Evolutionary conservation across 257 asterid genomes (phyloP).

Genomic region (Ilex asprella): DNA sequence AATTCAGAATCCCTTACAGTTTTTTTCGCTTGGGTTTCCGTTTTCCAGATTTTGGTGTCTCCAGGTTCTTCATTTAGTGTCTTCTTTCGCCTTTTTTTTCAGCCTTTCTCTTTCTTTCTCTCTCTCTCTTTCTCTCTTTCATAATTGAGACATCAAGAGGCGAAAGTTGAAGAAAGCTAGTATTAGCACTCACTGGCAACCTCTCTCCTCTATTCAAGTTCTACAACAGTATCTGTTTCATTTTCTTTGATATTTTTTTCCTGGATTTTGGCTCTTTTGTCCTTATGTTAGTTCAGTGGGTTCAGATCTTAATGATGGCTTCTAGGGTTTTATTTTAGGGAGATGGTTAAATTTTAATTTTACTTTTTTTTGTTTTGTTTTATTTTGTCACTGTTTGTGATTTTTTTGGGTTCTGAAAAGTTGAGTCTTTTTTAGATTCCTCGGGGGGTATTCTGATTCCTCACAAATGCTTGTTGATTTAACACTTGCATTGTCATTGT

Average conservation of each 20-base stretch:
- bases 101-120: neutral
- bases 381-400: conserved; percentile 15
- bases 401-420: conserved; percentile 27
- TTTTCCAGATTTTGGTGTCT: conserved; percentile 38
- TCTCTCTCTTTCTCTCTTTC: conserved; percentile 4
- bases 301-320: conserved; percentile 34
- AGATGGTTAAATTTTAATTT: conserved; percentile 6
- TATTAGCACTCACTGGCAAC: neutral
- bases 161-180: conserved; percentile 8
- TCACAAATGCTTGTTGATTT: conserved; percentile 50
- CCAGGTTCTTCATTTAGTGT: conserved; percentile 20
- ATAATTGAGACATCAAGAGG: conserved; percentile 8
- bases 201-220: neutral
- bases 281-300: conserved; percentile 11
- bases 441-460: conserved; percentile 77
- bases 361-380: neutral
- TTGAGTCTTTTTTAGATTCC: conserved; percentile 61
- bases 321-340: conserved; percentile 4
- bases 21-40: conserved; percentile 26
- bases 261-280: conserved; percentile 1
- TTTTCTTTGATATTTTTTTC: conserved; percentile 13
- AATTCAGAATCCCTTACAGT: conserved; percentile 20
- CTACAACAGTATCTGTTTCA: conserved; percentile 15
- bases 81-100: neutral
- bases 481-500: conserved; percentile 47